Conservation (phyloP, 2,329 filamentous ascomycete species). For the Alternaria incomplexa region DNA sequence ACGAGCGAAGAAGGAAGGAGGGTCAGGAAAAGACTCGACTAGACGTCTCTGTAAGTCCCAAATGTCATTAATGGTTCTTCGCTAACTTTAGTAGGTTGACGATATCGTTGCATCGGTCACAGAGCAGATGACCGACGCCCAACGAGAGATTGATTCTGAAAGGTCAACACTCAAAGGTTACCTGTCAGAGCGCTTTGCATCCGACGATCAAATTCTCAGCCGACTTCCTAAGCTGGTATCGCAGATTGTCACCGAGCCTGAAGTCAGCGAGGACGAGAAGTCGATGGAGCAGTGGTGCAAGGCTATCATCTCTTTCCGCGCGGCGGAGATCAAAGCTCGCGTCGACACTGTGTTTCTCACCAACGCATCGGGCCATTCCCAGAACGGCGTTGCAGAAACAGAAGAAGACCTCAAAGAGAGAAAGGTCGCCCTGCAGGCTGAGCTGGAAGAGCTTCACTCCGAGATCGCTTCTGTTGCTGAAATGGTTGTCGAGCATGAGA, state of each 20-base stretch:
- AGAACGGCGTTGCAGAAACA: constrained; percentile 12
- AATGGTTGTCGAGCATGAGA: constrained; percentile 73
- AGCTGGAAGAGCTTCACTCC: constrained; percentile 71
- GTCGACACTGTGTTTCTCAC: constrained; percentile 63
- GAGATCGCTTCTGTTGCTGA: constrained; percentile 73
- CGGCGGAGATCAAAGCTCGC: constrained; percentile 50
- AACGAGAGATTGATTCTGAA: constrained; percentile 58
- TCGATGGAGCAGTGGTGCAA: constrained; percentile 63
- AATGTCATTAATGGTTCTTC: not conserved
- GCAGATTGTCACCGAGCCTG: constrained; percentile 59
- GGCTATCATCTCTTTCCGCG: constrained; percentile 49
- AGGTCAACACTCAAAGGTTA: constrained; percentile 56
- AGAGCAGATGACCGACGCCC: constrained; percentile 46
- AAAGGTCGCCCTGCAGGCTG: constrained; percentile 63
- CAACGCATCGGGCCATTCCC: constrained; percentile 18
- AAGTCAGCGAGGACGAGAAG: constrained; percentile 59
- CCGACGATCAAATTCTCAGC: constrained; percentile 69
- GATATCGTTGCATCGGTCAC: constrained; percentile 37
- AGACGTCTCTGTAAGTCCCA: constrained; percentile 42
- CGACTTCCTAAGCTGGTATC: constrained; percentile 70
- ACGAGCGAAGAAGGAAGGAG: constrained; percentile 47
- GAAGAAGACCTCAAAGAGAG: constrained; percentile 58
- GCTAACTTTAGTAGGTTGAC: constrained; percentile 30
- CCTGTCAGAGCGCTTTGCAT: constrained; percentile 59
- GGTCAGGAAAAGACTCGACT: constrained; percentile 51